Base-by-base conservation (phyloP, 345 rosid species). In the Rhizophora mangle region DNA sequence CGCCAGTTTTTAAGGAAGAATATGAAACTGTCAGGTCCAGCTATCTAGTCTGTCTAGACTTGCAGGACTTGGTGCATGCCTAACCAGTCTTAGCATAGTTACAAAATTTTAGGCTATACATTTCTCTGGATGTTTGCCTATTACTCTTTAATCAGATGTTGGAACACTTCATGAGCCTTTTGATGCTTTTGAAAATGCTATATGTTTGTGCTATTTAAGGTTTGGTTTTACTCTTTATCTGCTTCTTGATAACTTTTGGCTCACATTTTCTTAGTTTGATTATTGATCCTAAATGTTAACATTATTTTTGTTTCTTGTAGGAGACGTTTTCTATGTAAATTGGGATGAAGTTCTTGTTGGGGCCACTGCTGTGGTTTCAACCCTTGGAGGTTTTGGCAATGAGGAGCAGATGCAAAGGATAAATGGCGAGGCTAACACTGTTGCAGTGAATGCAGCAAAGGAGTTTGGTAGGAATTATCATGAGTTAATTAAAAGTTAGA, bases 301-400 rank as follows among this genome's bases (percentile, higher is more conserved):
- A 62, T 74, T 58, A 21, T 52, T 31, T 70, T 47, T 6, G 8
- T 66, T 19, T 67, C 39, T 26, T 79, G 76, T 69, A 91, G 98
- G 97, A 62, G 98, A 94, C 80, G 95, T 94, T 63, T 94, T 94
- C 82, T 94, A 94, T 62, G 79, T 80, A 60, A 88, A 89, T 67
- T 94, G 97, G 97, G 97, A 94, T 84, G 98, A 87, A 76, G 90
- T 94, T n/a, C 91, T 91, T 77, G 77, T 73, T 16, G 96, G 98
- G 62, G 96, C 97, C 62, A 94, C 93, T 68, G 84, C 95, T 3
- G 93, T 91, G 51, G 90, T 94, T 79, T 91, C 98, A 9, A 94
- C 98, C 19, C 80, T 89, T 56, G 97, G 97, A 77, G 98, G 98
- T 65, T 81, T 94, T 75, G 97, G 96, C 29, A 94, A 77, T 67